Base-by-base conservation (phyloP, 495 filamentous ascomycete genomes). In the Saxophila tyrrhenica region DNA sequence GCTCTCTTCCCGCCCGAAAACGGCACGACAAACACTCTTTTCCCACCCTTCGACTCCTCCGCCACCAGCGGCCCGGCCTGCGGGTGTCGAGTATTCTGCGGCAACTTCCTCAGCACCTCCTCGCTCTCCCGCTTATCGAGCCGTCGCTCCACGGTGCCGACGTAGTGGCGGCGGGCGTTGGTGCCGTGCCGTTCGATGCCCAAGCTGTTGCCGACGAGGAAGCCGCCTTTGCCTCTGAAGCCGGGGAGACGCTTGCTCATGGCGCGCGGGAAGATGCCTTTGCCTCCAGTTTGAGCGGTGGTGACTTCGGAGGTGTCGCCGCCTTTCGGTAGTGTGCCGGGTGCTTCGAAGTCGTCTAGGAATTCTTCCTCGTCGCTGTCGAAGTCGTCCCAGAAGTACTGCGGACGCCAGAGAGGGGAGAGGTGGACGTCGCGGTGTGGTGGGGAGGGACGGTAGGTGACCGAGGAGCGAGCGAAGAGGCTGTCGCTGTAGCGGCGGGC, bases 401-500 rank as follows among this genome's bases (percentile, higher is more conserved):
- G 79, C 3, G 89, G 87, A 23, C 81, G 77, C 89, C 89, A 94
- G 67, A 85, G 84, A 1, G 88, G 87, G 62, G 92, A 84, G 3
- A 90, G 71, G 46, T 76, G 80, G 48, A 73, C 75, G 35, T 76
- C 73, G 55, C 60, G 58, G 1, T 65, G 62, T 24, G 51, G 61
- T 20, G 39, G 60, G 29, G 59, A 59, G 19, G 63, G 17, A 58
- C 58, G 39, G 53, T 48, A 66, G 23, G 53, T 57, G n/a, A n/a
- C n/a, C n/a, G n/a, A n/a, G n/a, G n/a, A n/a, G 19, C 65, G 63
- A 0, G 53, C 47, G 44, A 70, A 60, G 25, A 72, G 52, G 43
- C 51, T 64, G 45, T 69, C 70, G 49, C 65, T 66, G 49, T 68
- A 69, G 25, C 70, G 63, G 2, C 69, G 63, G 0, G 70, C 69